phyloP scores from a whole-genome alignment of 1,284 basidiomycete genomes.

The Anthracocystis panici-leucophaei region DNA sequence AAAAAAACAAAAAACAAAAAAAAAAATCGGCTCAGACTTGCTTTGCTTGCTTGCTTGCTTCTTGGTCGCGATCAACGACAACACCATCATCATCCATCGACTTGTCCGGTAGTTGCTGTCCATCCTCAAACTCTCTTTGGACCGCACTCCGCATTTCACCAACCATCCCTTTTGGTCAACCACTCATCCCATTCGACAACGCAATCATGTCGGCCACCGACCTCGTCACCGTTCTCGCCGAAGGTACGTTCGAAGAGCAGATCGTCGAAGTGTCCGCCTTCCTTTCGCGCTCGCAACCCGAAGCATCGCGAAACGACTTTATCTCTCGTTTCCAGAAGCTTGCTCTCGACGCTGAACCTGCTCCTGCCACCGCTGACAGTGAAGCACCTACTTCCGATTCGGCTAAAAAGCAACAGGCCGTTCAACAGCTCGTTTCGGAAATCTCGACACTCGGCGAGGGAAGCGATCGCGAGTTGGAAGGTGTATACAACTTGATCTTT shows the following conservation, averaged over 20 bases:
- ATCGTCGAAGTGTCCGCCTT: conserved; percentile 59
- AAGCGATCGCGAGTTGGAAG: conserved; percentile 66
- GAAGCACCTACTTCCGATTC: conserved; percentile 19
- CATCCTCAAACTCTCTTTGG: not conserved
- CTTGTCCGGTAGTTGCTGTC: conserved; percentile 15
- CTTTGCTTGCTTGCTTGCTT: not conserved
- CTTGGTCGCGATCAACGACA: conserved; percentile 1
- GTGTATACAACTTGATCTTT: conserved; percentile 64
- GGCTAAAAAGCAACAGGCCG: conserved; percentile 43
- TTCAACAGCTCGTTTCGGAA: conserved; percentile 52
- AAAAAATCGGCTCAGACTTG: conserved; percentile 4
- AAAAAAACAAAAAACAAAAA: too few relatives aligned
- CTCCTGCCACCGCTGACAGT: not conserved
- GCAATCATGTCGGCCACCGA: conserved; percentile 56
- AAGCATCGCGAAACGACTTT: conserved; percentile 60
- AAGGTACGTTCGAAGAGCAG: conserved; percentile 66
- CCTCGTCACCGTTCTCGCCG: conserved; percentile 65
- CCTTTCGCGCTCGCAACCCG: conserved; percentile 59
- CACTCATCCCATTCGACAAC: not conserved
- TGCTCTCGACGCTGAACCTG: conserved; percentile 54
- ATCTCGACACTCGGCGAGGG: conserved; percentile 57
- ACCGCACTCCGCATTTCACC: conserved; percentile 6
- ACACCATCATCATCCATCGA: not conserved
- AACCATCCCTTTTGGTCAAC: not conserved
- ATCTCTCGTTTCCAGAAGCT: conserved; percentile 48